phyloP scores from a whole-genome alignment of 106 monocot species.

The Gastrodia elata region DNA sequence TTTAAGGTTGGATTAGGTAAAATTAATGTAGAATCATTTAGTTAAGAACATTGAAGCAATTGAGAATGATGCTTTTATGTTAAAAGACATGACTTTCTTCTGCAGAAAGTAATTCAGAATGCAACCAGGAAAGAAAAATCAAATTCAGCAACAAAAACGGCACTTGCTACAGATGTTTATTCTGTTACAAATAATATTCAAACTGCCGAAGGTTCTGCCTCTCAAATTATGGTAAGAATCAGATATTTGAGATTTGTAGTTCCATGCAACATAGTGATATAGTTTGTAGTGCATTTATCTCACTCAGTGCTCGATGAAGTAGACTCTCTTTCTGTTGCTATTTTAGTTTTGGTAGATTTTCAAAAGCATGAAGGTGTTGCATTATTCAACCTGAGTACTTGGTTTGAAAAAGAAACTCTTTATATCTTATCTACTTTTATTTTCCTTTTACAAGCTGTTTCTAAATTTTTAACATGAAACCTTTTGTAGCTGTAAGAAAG shows the following conservation, averaged over 20 bases:
- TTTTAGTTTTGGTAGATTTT: not conserved
- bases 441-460: not conserved
- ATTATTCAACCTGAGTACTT: too few species aligned
- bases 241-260: not conserved
- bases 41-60: not conserved
- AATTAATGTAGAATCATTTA: not conserved
- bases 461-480: not conserved
- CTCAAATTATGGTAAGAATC: slow-evolving; percentile 5
- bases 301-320: not conserved
- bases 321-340: not conserved
- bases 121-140: slow-evolving; percentile 25
- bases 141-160: slow-evolving; percentile 8
- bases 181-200: slow-evolving; percentile 10
- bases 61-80: not conserved
- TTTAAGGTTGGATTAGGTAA: not conserved
- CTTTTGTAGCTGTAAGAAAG: not conserved
- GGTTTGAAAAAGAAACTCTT: not conserved
- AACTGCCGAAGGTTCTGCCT: slow-evolving; percentile 5
- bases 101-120: slow-evolving; percentile 41
- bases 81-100: not conserved
- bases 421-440: not conserved
- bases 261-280: too few species aligned
- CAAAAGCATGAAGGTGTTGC: not conserved
- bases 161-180: slow-evolving; percentile 2
- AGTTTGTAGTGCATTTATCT: not conserved